phyloP scores from a whole-genome alignment of 306 rosid species.

The Hippophae tibetana region DNA sequence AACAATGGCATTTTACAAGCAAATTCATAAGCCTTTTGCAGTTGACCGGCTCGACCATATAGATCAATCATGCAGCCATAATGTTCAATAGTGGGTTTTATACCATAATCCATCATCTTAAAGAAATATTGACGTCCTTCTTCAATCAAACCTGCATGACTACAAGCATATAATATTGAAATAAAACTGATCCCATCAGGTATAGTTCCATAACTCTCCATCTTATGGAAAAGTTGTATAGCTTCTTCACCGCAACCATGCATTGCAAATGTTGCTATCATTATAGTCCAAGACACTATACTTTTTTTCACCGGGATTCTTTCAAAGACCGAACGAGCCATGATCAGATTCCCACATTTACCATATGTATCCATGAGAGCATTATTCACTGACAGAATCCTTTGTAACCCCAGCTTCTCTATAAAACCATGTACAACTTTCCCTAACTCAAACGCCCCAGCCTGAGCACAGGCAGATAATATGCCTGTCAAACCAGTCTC shows the following conservation, averaged over 20 bases:
- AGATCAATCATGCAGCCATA: slow-evolving; percentile 88
- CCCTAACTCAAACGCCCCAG: slow-evolving; percentile 74
- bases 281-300: slow-evolving; percentile 67
- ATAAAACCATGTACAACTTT: slow-evolving; percentile 52
- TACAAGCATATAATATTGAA: slow-evolving; percentile 71
- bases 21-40: slow-evolving; percentile 62
- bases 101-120: slow-evolving; percentile 48
- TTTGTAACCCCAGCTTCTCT: slow-evolving; percentile 60
- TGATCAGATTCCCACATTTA: slow-evolving; percentile 52
- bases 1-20: slow-evolving; percentile 53
- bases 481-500: slow-evolving; percentile 78
- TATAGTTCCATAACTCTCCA: slow-evolving; percentile 49
- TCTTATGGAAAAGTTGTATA: slow-evolving; percentile 41
- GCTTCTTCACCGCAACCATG: slow-evolving; percentile 80
- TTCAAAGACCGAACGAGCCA: slow-evolving; percentile 58
- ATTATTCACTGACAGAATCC: slow-evolving; percentile 56
- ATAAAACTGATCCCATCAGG: slow-evolving; percentile 69
- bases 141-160: slow-evolving; percentile 64
- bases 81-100: slow-evolving; percentile 66
- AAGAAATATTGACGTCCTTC: slow-evolving; percentile 51
- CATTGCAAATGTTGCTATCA: slow-evolving; percentile 75
- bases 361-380: slow-evolving; percentile 67
- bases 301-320: slow-evolving; percentile 41
- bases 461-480: slow-evolving; percentile 72
- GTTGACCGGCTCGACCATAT: slow-evolving; percentile 68